Conservation (phyloP, 495 filamentous ascomycete species). For the Daldinia grandis region DNA sequence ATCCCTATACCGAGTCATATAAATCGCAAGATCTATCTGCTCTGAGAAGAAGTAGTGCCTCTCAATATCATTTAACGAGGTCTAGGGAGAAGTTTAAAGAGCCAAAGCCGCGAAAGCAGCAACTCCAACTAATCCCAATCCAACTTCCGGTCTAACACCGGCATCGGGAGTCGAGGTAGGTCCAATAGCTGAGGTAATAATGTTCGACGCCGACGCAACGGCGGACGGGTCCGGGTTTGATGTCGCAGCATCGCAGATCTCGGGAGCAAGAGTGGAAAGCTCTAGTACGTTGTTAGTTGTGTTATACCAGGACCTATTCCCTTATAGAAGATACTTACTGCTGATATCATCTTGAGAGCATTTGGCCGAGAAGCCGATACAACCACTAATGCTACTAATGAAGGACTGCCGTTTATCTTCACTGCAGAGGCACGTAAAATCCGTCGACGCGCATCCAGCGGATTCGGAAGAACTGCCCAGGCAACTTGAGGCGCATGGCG, state of each 20-base stretch:
- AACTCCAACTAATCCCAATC: conserved; percentile 38
- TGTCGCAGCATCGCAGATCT: conserved; percentile 41
- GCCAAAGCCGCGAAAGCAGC: conserved; percentile 35
- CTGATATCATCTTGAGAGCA: conserved; percentile 35
- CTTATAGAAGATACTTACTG: conserved; percentile 28
- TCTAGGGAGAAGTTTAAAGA: conserved; percentile 5
- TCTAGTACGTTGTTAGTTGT: conserved; percentile 32
- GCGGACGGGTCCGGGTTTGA: conserved; percentile 41
- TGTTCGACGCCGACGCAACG: conserved; percentile 41
- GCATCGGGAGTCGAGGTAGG: conserved; percentile 29
- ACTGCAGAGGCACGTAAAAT: conserved; percentile 43
- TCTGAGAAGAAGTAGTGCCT: neutral
- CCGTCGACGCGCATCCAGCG: conserved; percentile 37
- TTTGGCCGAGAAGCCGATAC: conserved; percentile 23
- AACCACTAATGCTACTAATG: conserved; percentile 27
- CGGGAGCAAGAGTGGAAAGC: conserved; percentile 25
- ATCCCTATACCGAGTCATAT: conserved; percentile 27
- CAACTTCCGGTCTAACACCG: conserved; percentile 37
- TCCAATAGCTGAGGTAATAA: conserved; percentile 39
- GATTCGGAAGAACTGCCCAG: conserved; percentile 25
- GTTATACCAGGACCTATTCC: neutral
- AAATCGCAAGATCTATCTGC: conserved; percentile 23
- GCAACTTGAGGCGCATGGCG: conserved; percentile 42
- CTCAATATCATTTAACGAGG: neutral
- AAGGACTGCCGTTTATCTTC: conserved; percentile 19